Conservation (phyloP, 1,284 basidiomycete species). For the Rugosomyces carneus region DNA sequence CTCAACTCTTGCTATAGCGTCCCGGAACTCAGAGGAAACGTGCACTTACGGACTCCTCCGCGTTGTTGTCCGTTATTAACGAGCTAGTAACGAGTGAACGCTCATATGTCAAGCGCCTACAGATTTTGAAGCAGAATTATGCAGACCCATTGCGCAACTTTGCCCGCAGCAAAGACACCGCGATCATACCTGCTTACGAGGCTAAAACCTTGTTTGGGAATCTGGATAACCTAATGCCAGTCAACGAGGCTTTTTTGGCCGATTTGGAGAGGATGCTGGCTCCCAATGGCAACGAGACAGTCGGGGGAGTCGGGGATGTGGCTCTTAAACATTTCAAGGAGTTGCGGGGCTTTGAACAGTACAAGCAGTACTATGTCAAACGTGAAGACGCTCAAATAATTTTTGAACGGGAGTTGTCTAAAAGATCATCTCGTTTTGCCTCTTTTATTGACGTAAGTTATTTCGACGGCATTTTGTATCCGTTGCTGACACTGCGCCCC, state of each 20-base stretch:
- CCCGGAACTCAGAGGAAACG: conserved; percentile 43
- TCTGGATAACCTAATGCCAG: conserved; percentile 82
- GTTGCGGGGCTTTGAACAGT: conserved; percentile 80
- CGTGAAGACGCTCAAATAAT: conserved; percentile 91
- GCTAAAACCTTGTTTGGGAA: conserved; percentile 93
- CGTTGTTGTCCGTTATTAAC: conserved; percentile 62
- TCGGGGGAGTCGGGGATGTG: conserved; percentile 79
- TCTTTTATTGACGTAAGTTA: conserved; percentile 78
- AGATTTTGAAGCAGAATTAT: conserved; percentile 74
- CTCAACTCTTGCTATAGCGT: conserved; percentile 30
- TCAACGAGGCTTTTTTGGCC: conserved; percentile 80
- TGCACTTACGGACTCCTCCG: conserved; percentile 54
- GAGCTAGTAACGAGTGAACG: conserved; percentile 77
- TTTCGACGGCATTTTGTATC: conserved; percentile 12
- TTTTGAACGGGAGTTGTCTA: conserved; percentile 78
- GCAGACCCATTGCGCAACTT: conserved; percentile 88
- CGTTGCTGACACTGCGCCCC: conserved; percentile 10
- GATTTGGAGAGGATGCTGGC: conserved; percentile 79
- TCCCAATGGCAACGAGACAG: conserved; percentile 47
- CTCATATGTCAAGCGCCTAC: conserved; percentile 70
- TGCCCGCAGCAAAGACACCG: conserved; percentile 76
- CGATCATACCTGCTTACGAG: conserved; percentile 85
- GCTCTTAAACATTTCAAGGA: conserved; percentile 81
- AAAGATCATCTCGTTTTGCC: conserved; percentile 70
- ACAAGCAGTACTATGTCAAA: conserved; percentile 87